Evolutionary conservation across 441 rosid species (phyloP), one percentile per base, ranked within the genome.

Genomic region (Populus hybrid): DNA sequence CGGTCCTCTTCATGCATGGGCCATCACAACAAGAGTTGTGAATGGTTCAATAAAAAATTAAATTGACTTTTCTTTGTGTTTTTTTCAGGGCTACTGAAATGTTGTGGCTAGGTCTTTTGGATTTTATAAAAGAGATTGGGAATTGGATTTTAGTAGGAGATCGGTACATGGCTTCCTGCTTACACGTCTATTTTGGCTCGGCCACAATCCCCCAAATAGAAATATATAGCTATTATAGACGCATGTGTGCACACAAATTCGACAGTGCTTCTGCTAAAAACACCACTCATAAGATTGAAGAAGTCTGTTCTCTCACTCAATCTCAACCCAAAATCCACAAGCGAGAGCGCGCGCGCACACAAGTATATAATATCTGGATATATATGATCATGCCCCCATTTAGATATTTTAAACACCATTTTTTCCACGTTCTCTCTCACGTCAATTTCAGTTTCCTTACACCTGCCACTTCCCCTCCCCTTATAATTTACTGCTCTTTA

Each of bases 351-450:
- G 0, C 36, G 0, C 36, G 0, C 36, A 21, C 3, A 34, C 36
- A 35, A 54, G 69, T n/a, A 34, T 35, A 35, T 21, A 35, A 34
- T 34, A 66, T 34, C 68, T 7, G 6, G 26, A 30, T 59, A 30
- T 14, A 10, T 24, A 30, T 28, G n/a, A 59, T 38, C 16, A 10
- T 63, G 28, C 61, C 64, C 32, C 68, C 54, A 38, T 46, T 28
- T 42, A 26, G 5, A 23, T 42, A n/a, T 76, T 68, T 54, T n/a
- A 35, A 65, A 7, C 6, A 63, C 42, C 85, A 86, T 79, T 72
- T 50, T 26, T 83, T 83, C 75, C 88, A 85, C 88, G 87, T 87
- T 81, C 74, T 77, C 59, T 66, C 75, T 63, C 67, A 59, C 38
- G 84, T 83, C 85, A 30, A 69, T 40, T 81, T 82, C 81, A 71